Base-by-base conservation (phyloP, 2,329 filamentous ascomycete genomes). In the Rhinocladiella similis region DNA sequence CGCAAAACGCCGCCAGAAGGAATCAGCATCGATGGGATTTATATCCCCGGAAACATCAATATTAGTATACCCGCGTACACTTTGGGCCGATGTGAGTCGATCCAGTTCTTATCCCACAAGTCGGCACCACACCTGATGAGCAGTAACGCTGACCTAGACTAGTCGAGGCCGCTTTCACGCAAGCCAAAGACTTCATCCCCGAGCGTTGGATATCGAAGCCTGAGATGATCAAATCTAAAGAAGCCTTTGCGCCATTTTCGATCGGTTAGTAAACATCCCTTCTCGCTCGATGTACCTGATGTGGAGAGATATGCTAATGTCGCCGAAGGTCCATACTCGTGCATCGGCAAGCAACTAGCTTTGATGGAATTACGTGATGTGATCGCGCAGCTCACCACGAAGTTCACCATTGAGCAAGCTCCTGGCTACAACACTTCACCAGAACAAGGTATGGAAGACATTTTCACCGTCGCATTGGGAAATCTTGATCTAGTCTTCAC, bases 1-100 rank as follows among this genome's bases (percentile, higher is more conserved):
- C 68, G 75, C 1, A 39, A 68, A 14, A 75, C 74, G 1, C 74
- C 74, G 4, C 53, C 70, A 19, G 63, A 71, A 51, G 73, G 73
- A 22, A 61, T 75, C 29, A 62, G 61, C 19, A 62, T 75, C n/a
- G 72, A 68, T 22, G 69, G 68, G 2, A 59, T 52, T 0, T 70
- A 59, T 47, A 65, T 75, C 2, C 72, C 72, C 1, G 69, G 70
- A 2, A 48, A 59, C 16, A 61, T 57, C 2, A 57, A 56, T 36
- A 64, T 68, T 12, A 39, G 47, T 38, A 53, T 54, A 29, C 66
- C 66, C 12, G 53, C 42, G 36, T 57, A 57, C 64, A 54, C 64
- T 18, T 19, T 59, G 18, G 48, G 47, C 6, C 41, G 57, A 49
- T 59, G 69, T 22, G 54, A 70, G 1, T 68, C 39, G 59, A 66